Evolutionary conservation across 768 basidiomycete species (phyloP).

Genomic region (Termitomyces sp.): DNA sequence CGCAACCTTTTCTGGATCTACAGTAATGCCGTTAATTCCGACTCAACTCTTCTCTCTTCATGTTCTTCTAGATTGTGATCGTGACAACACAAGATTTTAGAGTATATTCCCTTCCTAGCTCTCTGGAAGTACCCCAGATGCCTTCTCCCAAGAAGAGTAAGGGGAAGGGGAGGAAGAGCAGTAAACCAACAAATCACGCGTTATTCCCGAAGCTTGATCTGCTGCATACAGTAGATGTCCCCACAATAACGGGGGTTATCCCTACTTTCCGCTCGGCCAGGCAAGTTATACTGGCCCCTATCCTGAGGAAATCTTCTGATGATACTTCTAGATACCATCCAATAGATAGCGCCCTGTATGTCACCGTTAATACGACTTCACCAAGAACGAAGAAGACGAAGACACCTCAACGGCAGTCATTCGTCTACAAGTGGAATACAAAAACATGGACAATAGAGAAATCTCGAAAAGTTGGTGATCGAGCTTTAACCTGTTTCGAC

Average conservation of each 20-base stretch:
- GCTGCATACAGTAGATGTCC: constrained; percentile 50
- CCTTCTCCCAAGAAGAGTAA: constrained; percentile 31
- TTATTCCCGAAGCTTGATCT: constrained; percentile 25
- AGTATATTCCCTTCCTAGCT: constrained; percentile 53
- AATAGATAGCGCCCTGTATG: constrained; percentile 51
- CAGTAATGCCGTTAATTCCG: constrained; percentile 35
- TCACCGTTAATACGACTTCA: constrained; percentile 66
- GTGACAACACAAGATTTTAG: constrained; percentile 61
- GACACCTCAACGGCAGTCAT: constrained; percentile 53
- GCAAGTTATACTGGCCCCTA: constrained; percentile 18
- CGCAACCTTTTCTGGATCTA: constrained; percentile 66
- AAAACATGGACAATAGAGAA: constrained; percentile 64
- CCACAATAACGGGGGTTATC: constrained; percentile 40
- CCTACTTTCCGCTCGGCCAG: constrained; percentile 66
- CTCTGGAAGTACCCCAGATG: constrained; percentile 10
- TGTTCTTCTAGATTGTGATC: constrained; percentile 52
- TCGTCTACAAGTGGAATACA: constrained; percentile 71
- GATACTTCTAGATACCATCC: constrained; percentile 50
- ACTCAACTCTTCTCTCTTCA: background rate
- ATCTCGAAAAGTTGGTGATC: constrained; percentile 69
- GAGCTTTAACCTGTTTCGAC: constrained; percentile 84
- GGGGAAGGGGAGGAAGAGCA: constrained; percentile 41
- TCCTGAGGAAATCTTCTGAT: background rate
- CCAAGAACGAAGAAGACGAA: constrained; percentile 56
- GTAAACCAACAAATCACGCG: constrained; percentile 11